Base-by-base conservation (phyloP, 2,329 filamentous ascomycete genomes). In the Penicillium crustosum region DNA sequence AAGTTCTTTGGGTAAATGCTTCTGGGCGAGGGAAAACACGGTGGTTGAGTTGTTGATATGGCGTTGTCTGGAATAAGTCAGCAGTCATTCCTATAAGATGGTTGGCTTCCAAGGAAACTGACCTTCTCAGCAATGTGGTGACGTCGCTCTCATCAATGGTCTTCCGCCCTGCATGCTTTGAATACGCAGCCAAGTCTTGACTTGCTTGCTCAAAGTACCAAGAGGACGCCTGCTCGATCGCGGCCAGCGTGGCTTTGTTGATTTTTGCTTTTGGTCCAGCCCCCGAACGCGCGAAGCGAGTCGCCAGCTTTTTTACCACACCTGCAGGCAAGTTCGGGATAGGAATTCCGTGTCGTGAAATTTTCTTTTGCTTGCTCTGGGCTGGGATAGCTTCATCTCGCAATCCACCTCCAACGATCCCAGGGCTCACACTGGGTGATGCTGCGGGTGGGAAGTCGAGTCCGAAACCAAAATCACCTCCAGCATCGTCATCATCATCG, bases 151-250 rank as follows among this genome's bases (percentile, higher is more conserved):
- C 90, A 67, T 96, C 90, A 65, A 97, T 91, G 3, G 87, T 91
- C 74, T 89, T 94, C 33, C 92, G 85, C 33, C 89, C 88, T 6
- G 89, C 91, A 73, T 97, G 92, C 60, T 86, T 82, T 19, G 92
- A 89, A 73, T 93, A 96, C 2, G 87, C 88, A 13, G 85, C 84
- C 54, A 96, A 77, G 70, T 96, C 91, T 59, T 92, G 89, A 48
- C 89, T 86, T 2, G 90, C 79, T 73, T 96, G 92, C 75, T 95
- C 91, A 72, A 96, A 96, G 74, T 92, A 96, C 89, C 91, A 94
- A 61, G 95, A 90, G 3, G 90, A 90, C 0, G 91, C 90, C 70
- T 91, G 88, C 68, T 88, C 86, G 53, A 96, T 85, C 5, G 88
- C 88, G 31, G 84, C 82, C 38, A 96, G 77, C 2, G 89, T 87